Evolutionary conservation across 2,329 filamentous ascomycete species (phyloP), one percentile per base, ranked within the genome.

Genomic region (Diplodia corticola): DNA sequence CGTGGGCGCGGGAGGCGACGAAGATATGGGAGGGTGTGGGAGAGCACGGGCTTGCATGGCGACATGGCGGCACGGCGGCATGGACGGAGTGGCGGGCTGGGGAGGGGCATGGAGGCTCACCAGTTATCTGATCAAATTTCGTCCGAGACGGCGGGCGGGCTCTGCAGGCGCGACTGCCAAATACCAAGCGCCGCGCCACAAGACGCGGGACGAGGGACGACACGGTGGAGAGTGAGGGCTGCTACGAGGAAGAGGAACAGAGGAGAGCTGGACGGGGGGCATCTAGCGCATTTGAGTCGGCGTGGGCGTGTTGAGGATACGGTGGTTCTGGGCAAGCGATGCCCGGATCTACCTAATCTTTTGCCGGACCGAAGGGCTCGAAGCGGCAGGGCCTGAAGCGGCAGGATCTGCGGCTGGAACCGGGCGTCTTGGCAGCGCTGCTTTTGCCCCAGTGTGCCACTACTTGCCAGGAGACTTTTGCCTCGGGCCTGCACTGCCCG

Each of bases 101-200:
- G 61, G 53, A 60, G 54, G 63, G 63, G 64, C 46, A 28, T 63
- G 6, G 49, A 24, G 50, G 51, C 63, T 64, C 63, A 60, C 53
- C 30, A 37, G 20, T 65, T 65, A 65, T 65, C 64, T 50, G 64
- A 65, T 65, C 64, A 28, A 59, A 65, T 53, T 65, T 65, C 44
- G 64, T 59, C 63, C 57, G 50, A 65, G 51, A 53, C 49, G 49
- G 44, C n/a, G 28, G 30, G 20, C 40, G 26, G 30, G 44, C 46
- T 46, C 53, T 60, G 64, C 53, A 40, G 53, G 54, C 53, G 54
- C 53, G 44, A 59, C n/a, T 37, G 46, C 64, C 64, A 51, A 60
- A 53, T 33, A 65, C 44, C 33, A 53, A 51, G 48, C 54, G 64
- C 44, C 64, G 64, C 64, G 54, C 64, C 53, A 60, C 33, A 28